A percentile compares a stretch with the other conserved stretches of the same genome.
Evolutionary conservation across 805 yeast species (phyloP).

Genomic region (Torulaspora franciscae): DNA sequence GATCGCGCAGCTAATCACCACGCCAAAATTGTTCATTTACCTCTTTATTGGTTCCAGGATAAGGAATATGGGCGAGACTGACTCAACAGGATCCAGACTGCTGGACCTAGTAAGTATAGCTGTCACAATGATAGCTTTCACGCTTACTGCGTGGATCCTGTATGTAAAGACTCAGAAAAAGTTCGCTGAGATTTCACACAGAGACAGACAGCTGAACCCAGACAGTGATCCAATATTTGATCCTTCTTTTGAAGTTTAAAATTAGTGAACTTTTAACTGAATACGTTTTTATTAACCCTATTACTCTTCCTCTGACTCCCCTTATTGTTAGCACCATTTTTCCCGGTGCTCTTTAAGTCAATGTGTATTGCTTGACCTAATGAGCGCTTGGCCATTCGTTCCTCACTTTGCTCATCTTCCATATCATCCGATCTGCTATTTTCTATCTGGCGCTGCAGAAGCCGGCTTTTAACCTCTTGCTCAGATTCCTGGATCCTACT

Average conservation of each 20-base stretch:
- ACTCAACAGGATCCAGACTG: slow-evolving; percentile 47
- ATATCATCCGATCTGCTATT: slow-evolving; percentile 10
- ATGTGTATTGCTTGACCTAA: slow-evolving; percentile 1
- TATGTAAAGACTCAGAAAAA: slow-evolving; percentile 48
- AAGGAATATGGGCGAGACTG: slow-evolving; percentile 59
- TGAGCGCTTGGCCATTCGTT: neutral
- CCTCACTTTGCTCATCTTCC: slow-evolving; percentile 1
- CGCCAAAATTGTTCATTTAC: slow-evolving; percentile 78
- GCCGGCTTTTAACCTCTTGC: slow-evolving; percentile 40
- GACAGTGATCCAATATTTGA: slow-evolving; percentile 10
- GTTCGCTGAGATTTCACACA: slow-evolving; percentile 32
- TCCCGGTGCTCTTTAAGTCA: neutral
- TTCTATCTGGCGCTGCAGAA: slow-evolving; percentile 52
- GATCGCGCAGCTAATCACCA: slow-evolving; percentile 65
- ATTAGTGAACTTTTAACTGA: slow-evolving; percentile 1
- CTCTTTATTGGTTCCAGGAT: slow-evolving; percentile 74
- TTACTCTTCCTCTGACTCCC: slow-evolving; percentile 5
- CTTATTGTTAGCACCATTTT: slow-evolving; percentile 1
- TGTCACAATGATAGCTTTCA: slow-evolving; percentile 51
- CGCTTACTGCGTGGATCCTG: slow-evolving; percentile 59
- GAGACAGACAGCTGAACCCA: slow-evolving; percentile 11
- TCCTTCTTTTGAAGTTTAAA: slow-evolving; percentile 17
- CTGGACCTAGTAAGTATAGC: slow-evolving; percentile 59
- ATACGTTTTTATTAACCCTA: slow-evolving; percentile 12
- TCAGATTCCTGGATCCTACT: slow-evolving; percentile 41